phyloP scores from a whole-genome alignment of 768 basidiomycete species.

The Leccinum uliginosum region DNA sequence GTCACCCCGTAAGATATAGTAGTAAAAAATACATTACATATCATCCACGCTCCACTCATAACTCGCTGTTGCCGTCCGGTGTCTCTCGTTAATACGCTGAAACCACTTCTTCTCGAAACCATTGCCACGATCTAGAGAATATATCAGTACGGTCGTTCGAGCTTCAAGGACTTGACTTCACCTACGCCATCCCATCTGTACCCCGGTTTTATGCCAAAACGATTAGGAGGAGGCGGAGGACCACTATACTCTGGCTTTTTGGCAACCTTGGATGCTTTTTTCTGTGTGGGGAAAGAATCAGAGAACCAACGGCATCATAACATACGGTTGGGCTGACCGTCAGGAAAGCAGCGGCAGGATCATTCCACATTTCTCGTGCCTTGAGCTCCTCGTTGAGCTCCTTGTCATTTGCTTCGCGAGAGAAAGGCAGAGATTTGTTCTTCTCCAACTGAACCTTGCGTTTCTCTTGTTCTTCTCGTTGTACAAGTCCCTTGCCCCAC shows the following conservation, averaged over 20 bases:
- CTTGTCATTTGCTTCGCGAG: conserved; percentile 76
- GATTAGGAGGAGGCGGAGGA: conserved; percentile 87
- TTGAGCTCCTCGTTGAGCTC: conserved; percentile 83
- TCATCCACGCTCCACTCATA: conserved; percentile 90
- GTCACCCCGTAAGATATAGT: background rate
- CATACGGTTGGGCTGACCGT: conserved; percentile 49
- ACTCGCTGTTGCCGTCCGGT: conserved; percentile 65
- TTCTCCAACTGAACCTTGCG: conserved; percentile 62
- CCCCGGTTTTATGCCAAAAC: conserved; percentile 92
- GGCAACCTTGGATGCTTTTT: conserved; percentile 70
- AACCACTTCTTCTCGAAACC: conserved; percentile 94
- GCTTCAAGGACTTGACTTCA: conserved; percentile 32
- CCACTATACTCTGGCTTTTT: conserved; percentile 82
- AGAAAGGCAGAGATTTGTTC: conserved; percentile 61
- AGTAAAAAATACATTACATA: conserved; percentile 52
- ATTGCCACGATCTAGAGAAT: conserved; percentile 70
- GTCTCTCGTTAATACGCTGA: conserved; percentile 74
- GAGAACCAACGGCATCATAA: background rate
- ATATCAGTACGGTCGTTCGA: conserved; percentile 3
- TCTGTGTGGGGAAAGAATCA: conserved; percentile 39
- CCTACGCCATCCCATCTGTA: conserved; percentile 99
- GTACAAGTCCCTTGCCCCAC: conserved; percentile 96
- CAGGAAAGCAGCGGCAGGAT: conserved; percentile 94
- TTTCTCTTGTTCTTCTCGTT: conserved; percentile 75
- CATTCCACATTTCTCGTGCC: conserved; percentile 86